phyloP scores from a whole-genome alignment of 2,329 filamentous ascomycete genomes.

The Epicoccum nigrum region DNA sequence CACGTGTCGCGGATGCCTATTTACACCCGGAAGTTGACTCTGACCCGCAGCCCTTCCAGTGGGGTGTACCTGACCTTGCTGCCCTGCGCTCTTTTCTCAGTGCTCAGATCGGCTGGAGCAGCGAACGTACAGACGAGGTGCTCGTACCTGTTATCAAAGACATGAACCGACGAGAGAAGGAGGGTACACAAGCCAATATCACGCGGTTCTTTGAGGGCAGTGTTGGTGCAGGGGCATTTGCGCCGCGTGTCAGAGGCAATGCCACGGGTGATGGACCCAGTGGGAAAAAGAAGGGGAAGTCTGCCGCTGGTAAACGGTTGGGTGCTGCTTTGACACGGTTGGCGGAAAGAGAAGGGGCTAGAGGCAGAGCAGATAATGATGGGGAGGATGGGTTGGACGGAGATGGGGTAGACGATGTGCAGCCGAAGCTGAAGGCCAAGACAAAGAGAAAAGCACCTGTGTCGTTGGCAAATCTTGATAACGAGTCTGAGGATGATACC shows the following conservation, averaged over 20 bases:
- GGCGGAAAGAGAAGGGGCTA: slow-evolving; percentile 37
- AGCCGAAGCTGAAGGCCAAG: slow-evolving; percentile 4
- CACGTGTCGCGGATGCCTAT: slow-evolving; percentile 82
- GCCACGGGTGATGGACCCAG: slow-evolving; percentile 65
- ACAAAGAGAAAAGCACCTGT: slow-evolving; percentile 29
- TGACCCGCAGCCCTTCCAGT: slow-evolving; percentile 81
- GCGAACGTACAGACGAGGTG: slow-evolving; percentile 92
- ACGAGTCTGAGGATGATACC: slow-evolving; percentile 19
- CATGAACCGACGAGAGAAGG: slow-evolving; percentile 85
- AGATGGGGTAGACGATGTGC: slow-evolving; percentile 8
- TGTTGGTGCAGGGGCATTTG: slow-evolving; percentile 75
- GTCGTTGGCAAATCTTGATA: slow-evolving; percentile 4
- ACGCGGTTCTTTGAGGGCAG: slow-evolving; percentile 86
- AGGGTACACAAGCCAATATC: slow-evolving; percentile 95
- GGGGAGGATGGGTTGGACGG: slow-evolving; percentile 18
- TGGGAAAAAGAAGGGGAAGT: slow-evolving; percentile 49
- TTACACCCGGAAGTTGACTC: slow-evolving; percentile 83
- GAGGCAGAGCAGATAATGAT: slow-evolving; percentile 27
- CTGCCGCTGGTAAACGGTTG: slow-evolving; percentile 40
- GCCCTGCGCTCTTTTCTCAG: slow-evolving; percentile 84
- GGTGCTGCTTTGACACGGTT: slow-evolving; percentile 42
- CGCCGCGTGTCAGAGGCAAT: slow-evolving; percentile 67
- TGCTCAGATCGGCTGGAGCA: slow-evolving; percentile 89
- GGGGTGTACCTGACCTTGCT: slow-evolving; percentile 93
- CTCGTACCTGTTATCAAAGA: slow-evolving; percentile 93